These are phyloP conservation scores for Fusarium mundagurra DNA, from an alignment of 2,329 filamentous ascomycete species.

Conservation along the genomic window DNA sequence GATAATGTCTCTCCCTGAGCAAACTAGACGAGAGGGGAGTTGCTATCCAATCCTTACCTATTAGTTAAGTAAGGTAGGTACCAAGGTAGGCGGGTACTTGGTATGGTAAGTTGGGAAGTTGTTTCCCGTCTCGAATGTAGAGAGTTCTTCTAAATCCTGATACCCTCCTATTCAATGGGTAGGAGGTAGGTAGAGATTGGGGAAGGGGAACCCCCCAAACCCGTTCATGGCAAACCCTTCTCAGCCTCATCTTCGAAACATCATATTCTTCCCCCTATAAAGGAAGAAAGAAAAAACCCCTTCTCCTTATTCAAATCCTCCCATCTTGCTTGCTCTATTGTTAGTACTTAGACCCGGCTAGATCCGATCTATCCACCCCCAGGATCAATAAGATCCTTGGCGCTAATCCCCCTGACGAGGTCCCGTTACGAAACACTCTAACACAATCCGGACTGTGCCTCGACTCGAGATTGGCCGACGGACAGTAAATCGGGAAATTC, in stretches of 20 bases:
- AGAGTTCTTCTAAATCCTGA: not conserved
- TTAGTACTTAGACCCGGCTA: not conserved
- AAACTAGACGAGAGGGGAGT: not conserved
- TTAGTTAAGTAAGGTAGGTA: not conserved
- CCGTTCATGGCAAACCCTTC: not conserved
- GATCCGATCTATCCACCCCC: not conserved
- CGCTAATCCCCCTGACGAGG: not conserved
- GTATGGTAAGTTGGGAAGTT: not conserved
- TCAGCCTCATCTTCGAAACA: not conserved
- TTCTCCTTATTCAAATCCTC: not conserved
- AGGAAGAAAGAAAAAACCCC: not conserved
- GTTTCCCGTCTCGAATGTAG: not conserved
- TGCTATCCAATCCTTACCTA: not conserved
- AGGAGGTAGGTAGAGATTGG: not conserved
- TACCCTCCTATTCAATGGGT: not conserved
- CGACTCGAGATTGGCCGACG: not conserved
- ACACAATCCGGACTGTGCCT: not conserved
- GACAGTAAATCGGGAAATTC: not conserved
- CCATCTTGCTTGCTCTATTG: not conserved
- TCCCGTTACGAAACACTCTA: not conserved
- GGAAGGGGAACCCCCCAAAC: not conserved
- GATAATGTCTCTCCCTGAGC: not conserved
- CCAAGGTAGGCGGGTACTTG: not conserved
- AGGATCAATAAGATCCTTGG: conserved; percentile 4
- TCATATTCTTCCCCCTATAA: not conserved